Evolutionary conservation across 2,329 filamentous ascomycete species (phyloP).

Genomic region (Pestalotiopsis sp.): DNA sequence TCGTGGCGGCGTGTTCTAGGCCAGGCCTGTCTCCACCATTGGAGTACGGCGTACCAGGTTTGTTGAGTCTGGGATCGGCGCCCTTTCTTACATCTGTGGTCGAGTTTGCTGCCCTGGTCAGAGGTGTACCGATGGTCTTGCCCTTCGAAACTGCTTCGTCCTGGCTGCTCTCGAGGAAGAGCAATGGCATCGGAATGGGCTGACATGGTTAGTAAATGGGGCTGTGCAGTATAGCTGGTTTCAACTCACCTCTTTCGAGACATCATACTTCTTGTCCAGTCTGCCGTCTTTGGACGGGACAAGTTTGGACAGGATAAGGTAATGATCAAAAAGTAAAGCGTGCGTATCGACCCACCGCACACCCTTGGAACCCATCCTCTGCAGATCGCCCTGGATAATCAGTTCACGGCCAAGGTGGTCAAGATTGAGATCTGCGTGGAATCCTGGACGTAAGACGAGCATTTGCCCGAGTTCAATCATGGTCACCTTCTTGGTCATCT

Average conservation of each 20-base stretch:
- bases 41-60: constrained; percentile 42
- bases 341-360: constrained; percentile 95
- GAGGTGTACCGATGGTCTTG: constrained; percentile 70
- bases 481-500: constrained; percentile 88
- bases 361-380: constrained; percentile 83
- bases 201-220: constrained; percentile 37
- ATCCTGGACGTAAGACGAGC: constrained; percentile 82
- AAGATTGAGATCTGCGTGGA: constrained; percentile 87
- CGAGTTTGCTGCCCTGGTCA: constrained; percentile 63
- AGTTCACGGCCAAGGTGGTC: constrained; percentile 93
- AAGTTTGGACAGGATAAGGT: constrained; percentile 88
- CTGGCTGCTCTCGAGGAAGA: constrained; percentile 89
- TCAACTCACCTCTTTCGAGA: constrained; percentile 76
- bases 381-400: constrained; percentile 85
- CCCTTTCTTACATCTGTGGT: constrained; percentile 53
- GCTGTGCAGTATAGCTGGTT: constrained; percentile 3
- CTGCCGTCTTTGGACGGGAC: constrained; percentile 68
- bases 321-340: constrained; percentile 93
- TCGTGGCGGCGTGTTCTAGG: constrained; percentile 70
- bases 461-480: constrained; percentile 83
- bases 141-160: constrained; percentile 88
- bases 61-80: constrained; percentile 43
- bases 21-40: constrained; percentile 55
- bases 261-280: constrained; percentile 86
- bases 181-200: constrained; percentile 93